phyloP scores from a whole-genome alignment of 208 protist genomes.

The Acanthamoeba lenticulata region DNA sequence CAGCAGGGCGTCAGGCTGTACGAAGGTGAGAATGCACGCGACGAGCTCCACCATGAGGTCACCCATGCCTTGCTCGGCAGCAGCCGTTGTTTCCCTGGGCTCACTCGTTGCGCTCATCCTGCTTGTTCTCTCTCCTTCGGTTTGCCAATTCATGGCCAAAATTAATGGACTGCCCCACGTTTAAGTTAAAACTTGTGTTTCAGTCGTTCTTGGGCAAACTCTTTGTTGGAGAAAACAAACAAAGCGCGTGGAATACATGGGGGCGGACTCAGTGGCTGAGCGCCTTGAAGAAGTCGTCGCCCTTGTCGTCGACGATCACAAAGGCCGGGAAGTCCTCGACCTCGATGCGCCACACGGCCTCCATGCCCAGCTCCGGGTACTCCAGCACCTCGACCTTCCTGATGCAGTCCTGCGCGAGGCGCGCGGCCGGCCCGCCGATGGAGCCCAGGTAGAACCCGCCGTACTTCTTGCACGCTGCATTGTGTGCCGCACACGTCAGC shows the following conservation, averaged over 20 bases:
- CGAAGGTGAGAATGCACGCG: too few relatives aligned
- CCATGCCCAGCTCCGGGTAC: constrained; percentile 77
- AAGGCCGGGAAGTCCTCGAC: constrained; percentile 98
- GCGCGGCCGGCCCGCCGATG: constrained; percentile 96
- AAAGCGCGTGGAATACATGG: too few relatives aligned
- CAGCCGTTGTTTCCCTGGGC: too few relatives aligned
- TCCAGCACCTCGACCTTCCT: constrained; percentile 91
- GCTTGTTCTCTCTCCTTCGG: too few relatives aligned
- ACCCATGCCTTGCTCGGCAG: too few relatives aligned
- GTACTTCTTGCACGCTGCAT: constrained; percentile 94
- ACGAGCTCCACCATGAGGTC: too few relatives aligned
- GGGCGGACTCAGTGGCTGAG: constrained; percentile 6
- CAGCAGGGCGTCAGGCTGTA: too few relatives aligned
- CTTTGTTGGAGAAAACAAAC: too few relatives aligned
- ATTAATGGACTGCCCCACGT: too few relatives aligned
- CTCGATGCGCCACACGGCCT: constrained; percentile 92
- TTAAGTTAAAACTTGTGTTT: not conserved
- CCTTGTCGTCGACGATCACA: constrained; percentile 98
- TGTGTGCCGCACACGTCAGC: too few relatives aligned
- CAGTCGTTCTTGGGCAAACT: not conserved
- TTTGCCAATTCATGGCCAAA: too few relatives aligned
- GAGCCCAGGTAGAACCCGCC: constrained; percentile 97
- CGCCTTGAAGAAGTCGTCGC: constrained; percentile 94
- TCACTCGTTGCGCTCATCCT: too few relatives aligned
- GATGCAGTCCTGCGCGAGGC: constrained; percentile 94